Percentiles rank a stretch among this genome's conserved stretches.
Evolutionary conservation across 768 basidiomycete genomes (phyloP).

Genomic region (Amanita molliuscula): DNA sequence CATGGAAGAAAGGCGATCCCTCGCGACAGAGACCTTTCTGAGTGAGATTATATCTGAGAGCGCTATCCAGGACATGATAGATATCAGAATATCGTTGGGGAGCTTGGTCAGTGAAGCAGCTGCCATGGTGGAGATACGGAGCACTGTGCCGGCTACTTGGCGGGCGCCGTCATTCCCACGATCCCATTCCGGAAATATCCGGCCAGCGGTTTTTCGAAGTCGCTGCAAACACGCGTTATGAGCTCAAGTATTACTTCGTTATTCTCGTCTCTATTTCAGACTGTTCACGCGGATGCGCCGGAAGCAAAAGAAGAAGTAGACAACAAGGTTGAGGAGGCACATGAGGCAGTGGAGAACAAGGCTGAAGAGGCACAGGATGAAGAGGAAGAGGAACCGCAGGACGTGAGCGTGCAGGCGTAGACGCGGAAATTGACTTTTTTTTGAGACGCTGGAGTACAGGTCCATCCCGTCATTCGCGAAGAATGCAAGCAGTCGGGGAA

Average conservation of each 20-base stretch:
- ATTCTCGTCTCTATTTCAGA: conserved; percentile 36
- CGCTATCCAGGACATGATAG: conserved; percentile 20
- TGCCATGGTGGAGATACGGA: neutral
- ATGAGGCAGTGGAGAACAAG: conserved; percentile 49
- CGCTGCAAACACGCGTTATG: conserved; percentile 16
- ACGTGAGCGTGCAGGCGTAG: conserved; percentile 42
- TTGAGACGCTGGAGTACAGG: conserved; percentile 24
- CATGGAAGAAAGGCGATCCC: neutral
- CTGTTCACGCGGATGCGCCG: conserved; percentile 34
- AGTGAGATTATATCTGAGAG: conserved; percentile 30
- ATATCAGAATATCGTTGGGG: conserved; percentile 21
- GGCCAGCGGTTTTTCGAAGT: neutral
- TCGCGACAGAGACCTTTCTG: conserved; percentile 25
- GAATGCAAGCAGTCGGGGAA: conserved; percentile 60
- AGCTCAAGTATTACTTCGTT: conserved; percentile 29
- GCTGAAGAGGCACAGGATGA: conserved; percentile 27
- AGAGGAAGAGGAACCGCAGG: conserved; percentile 66
- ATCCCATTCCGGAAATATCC: neutral
- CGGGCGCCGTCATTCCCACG: neutral
- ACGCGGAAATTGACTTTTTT: neutral
- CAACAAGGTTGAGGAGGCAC: conserved; percentile 35
- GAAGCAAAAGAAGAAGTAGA: conserved; percentile 42
- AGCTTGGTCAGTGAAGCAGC: conserved; percentile 6
- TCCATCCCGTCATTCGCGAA: conserved; percentile 61
- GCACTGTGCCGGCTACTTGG: neutral